Evolutionary conservation across 2,329 filamentous ascomycete genomes (phyloP), one percentile per base, ranked within the genome.

Genomic region (Ceratocystis colombiana): DNA sequence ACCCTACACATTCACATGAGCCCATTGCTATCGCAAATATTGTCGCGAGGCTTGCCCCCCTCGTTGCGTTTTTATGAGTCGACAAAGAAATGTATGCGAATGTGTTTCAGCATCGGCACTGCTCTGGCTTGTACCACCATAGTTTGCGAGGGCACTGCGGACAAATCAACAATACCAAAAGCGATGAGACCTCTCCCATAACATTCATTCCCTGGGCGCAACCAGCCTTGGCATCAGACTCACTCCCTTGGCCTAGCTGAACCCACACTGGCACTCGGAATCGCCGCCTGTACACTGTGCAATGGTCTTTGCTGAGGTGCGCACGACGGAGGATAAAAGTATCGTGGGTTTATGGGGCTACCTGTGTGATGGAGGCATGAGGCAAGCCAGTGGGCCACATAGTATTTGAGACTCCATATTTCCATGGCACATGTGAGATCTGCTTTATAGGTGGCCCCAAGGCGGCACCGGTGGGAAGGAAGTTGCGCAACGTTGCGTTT

Each of bases 351-450:
- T 78, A 81, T 0, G 84, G 83, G 0, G 83, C 82, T 37, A 86
- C 70, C 68, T 82, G 76, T 2, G 79, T 78, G 1, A 79, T 77
- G 1, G 30, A 37, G 33, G 33, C 8, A 37, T 55, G 78, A 75
- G 6, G 80, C 79, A 70, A 86, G 78, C 80, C 82, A 84, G 25
- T 80, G 78, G 45, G 81, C 77, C 25, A 87, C 74, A 62, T 84
- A 80, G 15, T 82, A 84, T 71, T 87, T 86, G 78, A 85, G 87
- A 5, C 82, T 80, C 67, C 80, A 75, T 75, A 87, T 84, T 70
- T 88, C 87, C 55, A 79, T 79, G 69, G 83, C 83, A 75, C 87
- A 89, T 2, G 76, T 81, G 44, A 71, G 71, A 5, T 76, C 75
- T 53, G 71, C 70, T 70, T 88, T 84, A 74, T 87, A 89, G 5